A percentile compares a stretch with the other conserved stretches of the same genome.
These are phyloP conservation scores for Pythium phragmiticola DNA, from an alignment of 352 stramenopile genomes.

Conservation along the genomic window DNA sequence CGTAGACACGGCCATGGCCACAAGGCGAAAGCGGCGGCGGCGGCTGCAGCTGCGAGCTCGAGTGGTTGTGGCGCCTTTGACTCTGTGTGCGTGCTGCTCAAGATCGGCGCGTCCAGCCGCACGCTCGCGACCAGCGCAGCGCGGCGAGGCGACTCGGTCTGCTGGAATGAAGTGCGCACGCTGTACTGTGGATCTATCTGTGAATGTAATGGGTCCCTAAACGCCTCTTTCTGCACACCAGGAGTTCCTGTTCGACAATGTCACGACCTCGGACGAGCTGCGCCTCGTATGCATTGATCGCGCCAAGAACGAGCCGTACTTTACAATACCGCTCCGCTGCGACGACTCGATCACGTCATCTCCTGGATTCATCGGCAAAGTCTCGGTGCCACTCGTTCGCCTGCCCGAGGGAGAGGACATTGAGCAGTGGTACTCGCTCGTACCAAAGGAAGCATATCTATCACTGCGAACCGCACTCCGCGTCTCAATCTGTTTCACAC, in stretches of 20 bases:
- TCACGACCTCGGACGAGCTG: slow-evolving; percentile 61
- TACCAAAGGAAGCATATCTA: slow-evolving; percentile 45
- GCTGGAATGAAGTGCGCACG: slow-evolving; percentile 40
- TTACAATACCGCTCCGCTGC: slow-evolving; percentile 38
- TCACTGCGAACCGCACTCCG: slow-evolving; percentile 62
- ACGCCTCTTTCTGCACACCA: slow-evolving; percentile 19
- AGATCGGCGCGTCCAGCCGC: slow-evolving; percentile 26
- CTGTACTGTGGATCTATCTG: background rate
- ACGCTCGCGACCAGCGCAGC: slow-evolving; percentile 48
- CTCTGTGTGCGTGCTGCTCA: slow-evolving; percentile 56
- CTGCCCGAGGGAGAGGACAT: slow-evolving; percentile 78
- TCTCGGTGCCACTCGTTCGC: slow-evolving; percentile 57
- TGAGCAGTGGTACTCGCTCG: slow-evolving; percentile 83
- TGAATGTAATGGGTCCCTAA: background rate
- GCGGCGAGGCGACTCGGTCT: slow-evolving; percentile 35
- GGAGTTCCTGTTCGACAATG: slow-evolving; percentile 74
- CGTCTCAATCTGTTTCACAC: slow-evolving; percentile 70
- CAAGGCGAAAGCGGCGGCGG: slow-evolving; percentile 27
- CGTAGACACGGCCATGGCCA: slow-evolving; percentile 16
- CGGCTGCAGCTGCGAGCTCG: background rate
- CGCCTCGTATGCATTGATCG: slow-evolving; percentile 72
- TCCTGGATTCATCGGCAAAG: slow-evolving; percentile 75
- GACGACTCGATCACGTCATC: slow-evolving; percentile 40
- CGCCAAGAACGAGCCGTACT: slow-evolving; percentile 45
- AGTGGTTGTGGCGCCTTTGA: slow-evolving; percentile 12